Base-by-base conservation (phyloP, 1,139 yeast genomes). In the Yamadazyma mexicana region DNA sequence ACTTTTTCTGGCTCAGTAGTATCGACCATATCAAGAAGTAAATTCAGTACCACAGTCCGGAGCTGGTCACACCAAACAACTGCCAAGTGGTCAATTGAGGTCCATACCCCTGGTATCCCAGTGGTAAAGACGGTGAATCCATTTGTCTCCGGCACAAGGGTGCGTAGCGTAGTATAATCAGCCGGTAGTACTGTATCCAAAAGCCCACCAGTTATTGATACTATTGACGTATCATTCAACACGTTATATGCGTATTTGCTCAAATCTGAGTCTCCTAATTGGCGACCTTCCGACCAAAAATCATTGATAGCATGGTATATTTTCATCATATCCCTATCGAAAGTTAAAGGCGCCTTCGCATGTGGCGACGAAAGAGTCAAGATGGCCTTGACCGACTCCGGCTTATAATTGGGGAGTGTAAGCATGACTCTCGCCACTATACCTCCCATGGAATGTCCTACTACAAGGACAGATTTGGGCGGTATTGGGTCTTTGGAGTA, bases 371-470 rank as follows among this genome's bases (percentile, higher is more conserved):
- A 86, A 39, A 94, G 66, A 0, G 98, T 91, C 16, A 92, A 51
- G 12, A 92, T 86, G 0, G 97, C 84, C 53, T 88, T 88, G 14
- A 94, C 78, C 1, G 96, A 83, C 14, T 74, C 77, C 2, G 77
- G 77, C 1, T 69, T 54, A 57, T 88, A 91, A 54, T 88, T 89
- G 1, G 91, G 87, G 42, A 92, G 62, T 0, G 92, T 81, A 11
- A 87, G 69, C 79, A 88, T 78, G 1, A 86, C 81, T 43, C 97
- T 69, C 3, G 96, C 84, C 1, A 91, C 97, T 14, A 91, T 79
- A 3, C 98, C 98, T 27, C 98, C 98, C 98, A 91, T 91, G 1
- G 98, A 92, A 64, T 94, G 99, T 1, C 89, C 97, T 4, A 94
- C 56, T 0, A 94, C 57, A 0, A 91, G 77, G 4, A 94, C 96